Evolutionary conservation across 2,329 filamentous ascomycete genomes (phyloP), one percentile per base, ranked within the genome.

Genomic region (Arachnopeziza araneosa): DNA sequence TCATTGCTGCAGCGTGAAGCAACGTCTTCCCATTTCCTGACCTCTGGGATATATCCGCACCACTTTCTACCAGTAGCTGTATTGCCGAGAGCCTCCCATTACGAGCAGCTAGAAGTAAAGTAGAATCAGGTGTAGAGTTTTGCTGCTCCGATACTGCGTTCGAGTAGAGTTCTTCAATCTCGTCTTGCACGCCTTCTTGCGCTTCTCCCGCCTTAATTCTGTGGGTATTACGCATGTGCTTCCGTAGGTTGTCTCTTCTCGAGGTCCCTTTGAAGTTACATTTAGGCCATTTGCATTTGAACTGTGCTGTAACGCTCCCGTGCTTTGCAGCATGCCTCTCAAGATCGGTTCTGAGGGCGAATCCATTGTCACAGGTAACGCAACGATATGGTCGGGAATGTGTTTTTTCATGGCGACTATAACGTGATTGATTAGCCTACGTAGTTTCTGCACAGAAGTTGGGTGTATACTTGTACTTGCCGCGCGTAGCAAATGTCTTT

Each of bases 361-460:
- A 66, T 23, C 57, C 60, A 30, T 26, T 24, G 19, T 24, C 48
- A 49, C 64, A 66, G 30, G 36, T 44, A 51, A 14, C 21, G 56
- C 63, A 64, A 14, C 52, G 53, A 55, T 64, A 63, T 52, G 64
- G 64, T 51, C 56, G 57, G 2, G 55, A 54, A 50, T 65, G 63
- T 14, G 63, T 64, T 54, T 65, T 65, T 26, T 55, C 58, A 62
- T 65, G 63, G 36, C 62, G 61, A 55, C 63, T 65, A 24, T 56
- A 61, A 55, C 50, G 52, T 21, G 50, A 57, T 22, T 36, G n/a
- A 48, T 60, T 49, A 55, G 56, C 54, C 17, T 57, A 53, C 24
- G 24, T 10, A 50, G 50, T n/a, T 52, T 32, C 23, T 56, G 59
- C 22, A 56, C 49, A 60, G 56, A 53, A 36, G 53, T 54, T 32